Conservation (phyloP, 2,329 filamentous ascomycete genomes). For the Pestalotiopsis sp. region DNA sequence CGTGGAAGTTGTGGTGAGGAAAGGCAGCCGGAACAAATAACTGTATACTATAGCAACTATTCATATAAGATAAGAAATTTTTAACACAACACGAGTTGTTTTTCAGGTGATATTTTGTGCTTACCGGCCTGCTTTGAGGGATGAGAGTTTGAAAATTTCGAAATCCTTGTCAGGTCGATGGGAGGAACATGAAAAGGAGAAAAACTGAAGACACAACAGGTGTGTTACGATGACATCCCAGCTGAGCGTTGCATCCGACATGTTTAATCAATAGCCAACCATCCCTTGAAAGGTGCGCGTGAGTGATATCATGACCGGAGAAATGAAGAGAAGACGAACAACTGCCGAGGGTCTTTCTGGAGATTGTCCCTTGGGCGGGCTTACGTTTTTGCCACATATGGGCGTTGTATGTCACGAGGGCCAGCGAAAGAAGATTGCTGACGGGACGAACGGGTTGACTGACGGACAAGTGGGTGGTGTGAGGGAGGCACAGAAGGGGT, state of each 20-base stretch:
- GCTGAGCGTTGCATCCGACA: background rate
- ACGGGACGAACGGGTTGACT: background rate
- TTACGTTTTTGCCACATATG: background rate
- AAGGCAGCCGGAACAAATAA: background rate
- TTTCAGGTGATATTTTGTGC: background rate
- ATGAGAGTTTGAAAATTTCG: too few relatives aligned
- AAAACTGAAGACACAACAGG: too few relatives aligned
- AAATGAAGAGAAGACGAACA: background rate
- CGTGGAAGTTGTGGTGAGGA: background rate
- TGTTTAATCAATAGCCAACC: background rate
- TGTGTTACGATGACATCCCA: too few relatives aligned
- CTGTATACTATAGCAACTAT: background rate
- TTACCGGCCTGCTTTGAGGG: too few relatives aligned
- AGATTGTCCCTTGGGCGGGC: background rate
- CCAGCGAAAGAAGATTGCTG: background rate
- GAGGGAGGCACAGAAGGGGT: constrained; percentile 22
- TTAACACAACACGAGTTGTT: background rate
- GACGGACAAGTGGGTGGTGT: constrained; percentile 19
- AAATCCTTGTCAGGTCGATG: too few relatives aligned
- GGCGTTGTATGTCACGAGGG: background rate
- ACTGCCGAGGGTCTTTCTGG: background rate
- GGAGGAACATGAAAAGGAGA: too few relatives aligned
- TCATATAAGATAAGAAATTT: background rate
- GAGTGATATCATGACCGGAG: background rate
- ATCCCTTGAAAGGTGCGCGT: background rate